phyloP scores from a whole-genome alignment of 2,329 filamentous ascomycete genomes.

The Aspergillus pseudoglaucus region DNA sequence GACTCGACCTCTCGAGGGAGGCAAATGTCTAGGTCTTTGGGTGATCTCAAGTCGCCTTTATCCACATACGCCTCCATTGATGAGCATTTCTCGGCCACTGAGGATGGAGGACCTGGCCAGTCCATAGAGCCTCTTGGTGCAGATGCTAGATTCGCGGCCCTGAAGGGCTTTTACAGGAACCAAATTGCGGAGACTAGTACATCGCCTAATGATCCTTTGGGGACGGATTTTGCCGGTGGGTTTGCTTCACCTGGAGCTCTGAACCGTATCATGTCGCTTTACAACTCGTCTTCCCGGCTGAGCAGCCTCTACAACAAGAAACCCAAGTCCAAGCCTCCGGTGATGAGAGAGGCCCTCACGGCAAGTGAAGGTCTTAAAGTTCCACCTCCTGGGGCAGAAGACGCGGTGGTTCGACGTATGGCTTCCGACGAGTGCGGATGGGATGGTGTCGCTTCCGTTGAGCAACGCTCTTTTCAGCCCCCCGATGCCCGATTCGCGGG shows the following conservation, averaged over 20 bases:
- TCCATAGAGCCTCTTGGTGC: constrained; percentile 43
- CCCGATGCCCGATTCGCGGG: constrained; percentile 57
- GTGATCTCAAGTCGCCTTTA: constrained; percentile 32
- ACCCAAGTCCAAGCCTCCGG: constrained; percentile 58
- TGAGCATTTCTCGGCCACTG: constrained; percentile 22
- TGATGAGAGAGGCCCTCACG: constrained; percentile 74
- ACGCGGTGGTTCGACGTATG: constrained; percentile 54
- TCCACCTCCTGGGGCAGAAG: constrained; percentile 54
- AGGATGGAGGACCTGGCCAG: constrained; percentile 24
- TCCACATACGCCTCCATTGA: constrained; percentile 30
- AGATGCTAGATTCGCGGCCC: constrained; percentile 65
- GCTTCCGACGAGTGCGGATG: constrained; percentile 50
- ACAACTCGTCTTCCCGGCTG: constrained; percentile 54
- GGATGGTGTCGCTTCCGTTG: constrained; percentile 53
- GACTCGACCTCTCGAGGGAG: constrained; percentile 36
- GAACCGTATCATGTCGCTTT: constrained; percentile 85
- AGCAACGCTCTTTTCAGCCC: constrained; percentile 48
- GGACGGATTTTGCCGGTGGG: constrained; percentile 39
- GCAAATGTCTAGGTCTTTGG: constrained; percentile 33
- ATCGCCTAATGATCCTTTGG: constrained; percentile 48
- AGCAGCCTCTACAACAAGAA: constrained; percentile 57
- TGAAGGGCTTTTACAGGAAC: constrained; percentile 73
- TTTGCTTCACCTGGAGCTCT: constrained; percentile 73
- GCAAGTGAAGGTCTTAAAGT: constrained; percentile 65
- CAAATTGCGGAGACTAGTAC: constrained; percentile 62